Evolutionary conservation across 495 filamentous ascomycete genomes (phyloP).

Genomic region (Neurospora sp.): DNA sequence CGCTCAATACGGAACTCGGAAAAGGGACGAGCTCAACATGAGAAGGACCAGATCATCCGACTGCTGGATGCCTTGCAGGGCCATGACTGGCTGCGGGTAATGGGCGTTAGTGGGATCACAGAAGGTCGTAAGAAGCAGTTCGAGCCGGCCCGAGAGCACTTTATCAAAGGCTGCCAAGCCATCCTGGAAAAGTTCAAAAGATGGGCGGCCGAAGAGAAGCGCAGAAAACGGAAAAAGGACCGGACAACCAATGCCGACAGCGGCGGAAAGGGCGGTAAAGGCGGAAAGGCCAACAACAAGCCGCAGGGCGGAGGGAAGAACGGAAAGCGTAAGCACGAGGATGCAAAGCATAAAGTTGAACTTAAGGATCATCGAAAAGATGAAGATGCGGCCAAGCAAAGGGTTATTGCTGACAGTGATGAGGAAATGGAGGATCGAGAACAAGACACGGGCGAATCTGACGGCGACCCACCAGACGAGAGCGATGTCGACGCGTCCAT

Average conservation of each 20-base stretch:
- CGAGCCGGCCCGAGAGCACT: conserved; percentile 74
- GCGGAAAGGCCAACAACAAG: conserved; percentile 20
- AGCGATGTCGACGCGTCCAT: conserved; percentile 66
- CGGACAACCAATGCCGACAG: conserved; percentile 41
- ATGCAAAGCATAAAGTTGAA: conserved; percentile 11
- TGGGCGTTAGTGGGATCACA: conserved; percentile 83
- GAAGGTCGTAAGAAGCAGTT: conserved; percentile 75
- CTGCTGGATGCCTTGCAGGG: conserved; percentile 78
- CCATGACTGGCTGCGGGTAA: conserved; percentile 85
- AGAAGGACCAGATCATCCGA: conserved; percentile 77
- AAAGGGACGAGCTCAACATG: conserved; percentile 82
- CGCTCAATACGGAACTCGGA: conserved; percentile 90
- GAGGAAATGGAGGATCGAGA: conserved; percentile 12
- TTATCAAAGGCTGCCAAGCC: conserved; percentile 66
- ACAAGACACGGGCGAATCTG: conserved; percentile 10
- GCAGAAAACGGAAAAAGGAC: conserved; percentile 59
- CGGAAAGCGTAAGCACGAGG: conserved; percentile 22
- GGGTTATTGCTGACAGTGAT: conserved; percentile 9
- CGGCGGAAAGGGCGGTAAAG: conserved; percentile 26
- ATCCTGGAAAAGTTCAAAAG: conserved; percentile 76
- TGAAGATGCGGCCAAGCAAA: conserved; percentile 16
- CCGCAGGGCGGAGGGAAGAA: conserved; percentile 5
- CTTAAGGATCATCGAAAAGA: conserved; percentile 14
- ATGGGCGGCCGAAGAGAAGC: conserved; percentile 88
- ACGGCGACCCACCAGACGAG: conserved; percentile 19